Base-by-base conservation (phyloP, 164 flowering plant species). In the Liquidambar formosana region DNA sequence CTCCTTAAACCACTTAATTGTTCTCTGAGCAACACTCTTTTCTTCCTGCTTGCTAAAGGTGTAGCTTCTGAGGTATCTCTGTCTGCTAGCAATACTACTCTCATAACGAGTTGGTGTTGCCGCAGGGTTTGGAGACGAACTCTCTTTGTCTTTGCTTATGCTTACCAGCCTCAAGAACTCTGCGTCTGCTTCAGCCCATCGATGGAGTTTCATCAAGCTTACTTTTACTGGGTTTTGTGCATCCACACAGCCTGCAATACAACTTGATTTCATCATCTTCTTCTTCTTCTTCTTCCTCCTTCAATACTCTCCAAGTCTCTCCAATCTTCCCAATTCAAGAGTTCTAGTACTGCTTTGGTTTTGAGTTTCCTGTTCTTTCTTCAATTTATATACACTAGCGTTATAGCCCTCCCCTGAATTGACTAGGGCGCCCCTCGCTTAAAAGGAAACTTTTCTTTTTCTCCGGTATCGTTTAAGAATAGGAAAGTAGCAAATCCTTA, bases 181-280 rank as follows among this genome's bases (percentile, higher is more conserved):
- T 18, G 14, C 57, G 8, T 64, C 67, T 25, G 67, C 67, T 64
- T 64, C 67, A 8, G 67, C 56, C 67, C 67, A 64, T 27, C 26
- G 67, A 23, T 64, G 48, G 16, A 64, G 67, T 53, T 64, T 64
- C 44, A 25, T 27, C 53, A 63, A 63, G 28, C 65, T 63, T 46
- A 63, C 27, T 45, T 14, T 63, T 14, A 8, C 22, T 22, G 57
- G 4, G 58, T 6, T 33, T 33, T 33, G 41, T 2, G 41, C 41
- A 33, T 33, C 41, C 6, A 33, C 41, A 6, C 41, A 33, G 41
- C 41, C 41, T 33, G 41, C 41, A 33, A 33, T 33, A 33, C 41
- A 33, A 33, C 41, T 33, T 33, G 41, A 33, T 6, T 33, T 33
- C 41, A 33, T 33, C 41, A 2, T 33, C 41, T 33, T 33, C 41